Base-by-base conservation (phyloP, 768 basidiomycete genomes). In the Tephrocybe sp. region DNA sequence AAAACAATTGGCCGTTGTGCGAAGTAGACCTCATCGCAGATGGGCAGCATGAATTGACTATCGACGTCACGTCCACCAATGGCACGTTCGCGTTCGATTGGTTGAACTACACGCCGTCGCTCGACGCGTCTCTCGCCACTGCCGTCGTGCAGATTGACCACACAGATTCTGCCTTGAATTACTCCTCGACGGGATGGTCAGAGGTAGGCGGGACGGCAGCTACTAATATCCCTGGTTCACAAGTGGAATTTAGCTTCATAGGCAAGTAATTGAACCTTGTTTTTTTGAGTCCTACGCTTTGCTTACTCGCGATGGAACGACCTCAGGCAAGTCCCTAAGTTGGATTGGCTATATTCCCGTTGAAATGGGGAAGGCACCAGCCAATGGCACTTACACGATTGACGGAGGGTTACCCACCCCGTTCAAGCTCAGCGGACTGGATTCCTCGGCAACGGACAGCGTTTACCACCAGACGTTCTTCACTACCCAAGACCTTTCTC, bases 391-490 rank as follows among this genome's bases (percentile, higher is more conserved):
- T 4, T 50, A 50, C 15, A 21, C 48, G 10, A 32, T 50, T 25
- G 48, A 50, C 28, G 32, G 32, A 23, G 50, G 50, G 17, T 23
- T 42, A 4, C 42, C 30, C 12, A 37, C 10, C 12, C 23, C 50
- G 8, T 51, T 45, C 24, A 15, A 2, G 15, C 50, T 51, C 5
- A 17, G 3, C 12, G 50, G 50, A 7, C 23, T 37, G 11, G 11
- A 34, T 15, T 6, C 20, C 30, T 33, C 34, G 15, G 48, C 39
- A n/a, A 40, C 40, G 9, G n/a, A 20, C 6, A 49, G 46, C 18
- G 24, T 47, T 18, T 57, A 47, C 49, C 48, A 58, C 39, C 56
- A 58, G 32, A 17, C 47, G 6, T 51, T 51, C 33, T 58, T 58
- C 23, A 48, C 52, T 8, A 58, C 49, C 28, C 56, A 53, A 12